Evolutionary conservation across 768 basidiomycete genomes (phyloP).

Genomic region (Agrocybe praecox): DNA sequence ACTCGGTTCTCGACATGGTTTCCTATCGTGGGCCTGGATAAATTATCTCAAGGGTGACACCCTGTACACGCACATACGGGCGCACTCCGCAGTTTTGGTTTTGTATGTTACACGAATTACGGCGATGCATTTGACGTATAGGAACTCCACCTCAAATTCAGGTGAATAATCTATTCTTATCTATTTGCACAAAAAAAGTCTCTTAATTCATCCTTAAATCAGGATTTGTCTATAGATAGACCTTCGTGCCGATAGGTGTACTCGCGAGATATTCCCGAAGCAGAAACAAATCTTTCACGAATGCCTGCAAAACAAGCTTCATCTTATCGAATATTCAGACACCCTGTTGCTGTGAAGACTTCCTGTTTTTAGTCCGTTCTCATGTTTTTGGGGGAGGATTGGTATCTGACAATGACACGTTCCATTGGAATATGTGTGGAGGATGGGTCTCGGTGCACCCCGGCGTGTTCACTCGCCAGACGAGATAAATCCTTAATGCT

Average conservation of each 20-base stretch:
- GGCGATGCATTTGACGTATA: slow-evolving; percentile 16
- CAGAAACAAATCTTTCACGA: slow-evolving; percentile 15
- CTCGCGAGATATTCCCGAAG: slow-evolving; percentile 10
- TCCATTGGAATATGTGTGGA: slow-evolving; percentile 4
- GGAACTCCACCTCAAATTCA: slow-evolving; percentile 4
- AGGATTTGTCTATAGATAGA: background rate
- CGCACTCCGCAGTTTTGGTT: slow-evolving; percentile 13
- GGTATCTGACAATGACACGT: slow-evolving; percentile 7
- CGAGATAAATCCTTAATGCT: no score
- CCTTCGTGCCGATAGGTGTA: slow-evolving; percentile 8
- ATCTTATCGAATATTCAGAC: slow-evolving; percentile 7
- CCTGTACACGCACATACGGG: background rate
- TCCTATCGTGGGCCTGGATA: slow-evolving; percentile 5
- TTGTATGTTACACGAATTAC: slow-evolving; percentile 3
- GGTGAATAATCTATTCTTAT: slow-evolving; percentile 8
- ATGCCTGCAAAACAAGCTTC: background rate
- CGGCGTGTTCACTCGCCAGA: background rate
- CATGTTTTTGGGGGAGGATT: slow-evolving; percentile 10
- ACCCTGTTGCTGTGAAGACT: slow-evolving; percentile 7
- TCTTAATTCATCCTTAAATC: background rate
- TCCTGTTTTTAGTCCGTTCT: slow-evolving; percentile 13
- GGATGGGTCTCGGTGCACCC: background rate
- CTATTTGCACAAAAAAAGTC: background rate
- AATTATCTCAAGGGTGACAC: slow-evolving; percentile 12
- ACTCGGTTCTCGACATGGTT: slow-evolving; percentile 6